These are phyloP conservation scores for Trichoderma sp. DNA, from an alignment of 2,329 filamentous ascomycete species.

Conservation along the genomic window DNA sequence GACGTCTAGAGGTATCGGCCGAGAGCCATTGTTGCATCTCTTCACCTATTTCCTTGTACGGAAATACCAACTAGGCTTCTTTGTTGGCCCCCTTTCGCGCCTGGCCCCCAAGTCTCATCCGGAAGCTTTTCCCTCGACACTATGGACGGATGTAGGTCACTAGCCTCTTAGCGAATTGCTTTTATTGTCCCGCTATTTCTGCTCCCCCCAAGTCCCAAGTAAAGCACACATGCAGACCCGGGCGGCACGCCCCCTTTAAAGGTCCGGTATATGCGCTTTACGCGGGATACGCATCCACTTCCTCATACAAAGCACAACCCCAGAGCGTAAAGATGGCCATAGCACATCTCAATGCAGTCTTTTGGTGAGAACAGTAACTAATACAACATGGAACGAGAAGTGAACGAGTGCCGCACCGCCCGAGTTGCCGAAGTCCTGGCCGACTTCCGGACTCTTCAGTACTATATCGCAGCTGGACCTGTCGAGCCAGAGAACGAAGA, in stretches of 20 bases:
- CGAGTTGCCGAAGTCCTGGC: slow-evolving; percentile 63
- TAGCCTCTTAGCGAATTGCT: background rate
- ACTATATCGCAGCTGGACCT: slow-evolving; percentile 60
- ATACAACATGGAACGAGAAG: slow-evolving; percentile 37
- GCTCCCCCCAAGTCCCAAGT: background rate
- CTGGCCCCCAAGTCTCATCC: slow-evolving; percentile 3
- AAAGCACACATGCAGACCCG: background rate
- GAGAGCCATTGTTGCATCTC: background rate
- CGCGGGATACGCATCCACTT: background rate
- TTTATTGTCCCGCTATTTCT: background rate
- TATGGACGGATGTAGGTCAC: slow-evolving; percentile 32
- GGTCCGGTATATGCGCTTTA: background rate
- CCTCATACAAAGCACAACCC: background rate
- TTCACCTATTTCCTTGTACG: slow-evolving; percentile 4
- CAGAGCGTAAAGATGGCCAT: background rate
- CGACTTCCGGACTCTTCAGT: slow-evolving; percentile 64
- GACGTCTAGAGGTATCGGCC: background rate
- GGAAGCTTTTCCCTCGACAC: background rate
- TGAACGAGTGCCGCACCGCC: slow-evolving; percentile 60
- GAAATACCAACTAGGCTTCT: background rate
- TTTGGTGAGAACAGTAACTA: background rate
- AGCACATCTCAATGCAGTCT: background rate
- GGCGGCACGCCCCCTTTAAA: background rate
- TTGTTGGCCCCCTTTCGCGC: background rate
- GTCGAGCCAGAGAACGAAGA: slow-evolving; percentile 55